A percentile compares a stretch with the other conserved stretches of the same genome.
These are phyloP conservation scores for Vitis hybrid DNA, from an alignment of 177 flowering plant species.

Conservation along the genomic window DNA sequence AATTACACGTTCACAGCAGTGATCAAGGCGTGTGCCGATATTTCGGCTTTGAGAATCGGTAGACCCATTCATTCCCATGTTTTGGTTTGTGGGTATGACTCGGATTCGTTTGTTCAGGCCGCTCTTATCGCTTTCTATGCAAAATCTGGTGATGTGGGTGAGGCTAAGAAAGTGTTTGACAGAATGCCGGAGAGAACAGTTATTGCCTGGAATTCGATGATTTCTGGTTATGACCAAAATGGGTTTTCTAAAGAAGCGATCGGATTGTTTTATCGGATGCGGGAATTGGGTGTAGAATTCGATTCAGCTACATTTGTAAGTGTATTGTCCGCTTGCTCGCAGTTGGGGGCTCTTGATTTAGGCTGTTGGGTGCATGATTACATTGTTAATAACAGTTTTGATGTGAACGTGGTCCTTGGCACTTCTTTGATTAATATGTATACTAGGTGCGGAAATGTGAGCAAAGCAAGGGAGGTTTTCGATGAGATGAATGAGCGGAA, in stretches of 20 bases:
- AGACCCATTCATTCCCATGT: slow-evolving; percentile 45
- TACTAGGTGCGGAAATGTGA: slow-evolving; percentile 58
- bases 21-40: slow-evolving; percentile 54
- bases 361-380: slow-evolving; percentile 66
- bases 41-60: slow-evolving; percentile 36
- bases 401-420: slow-evolving; percentile 55
- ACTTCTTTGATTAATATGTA: slow-evolving; percentile 73
- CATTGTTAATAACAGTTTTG: slow-evolving; percentile 29
- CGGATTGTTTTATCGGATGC: slow-evolving; percentile 49
- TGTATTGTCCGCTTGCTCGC: slow-evolving; percentile 66
- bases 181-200: slow-evolving; percentile 49
- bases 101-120: slow-evolving; percentile 52
- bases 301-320: slow-evolving; percentile 65
- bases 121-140: slow-evolving; percentile 54
- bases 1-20: slow-evolving; percentile 57
- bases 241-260: slow-evolving; percentile 56
- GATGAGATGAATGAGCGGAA: slow-evolving; percentile 48
- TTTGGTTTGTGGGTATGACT: slow-evolving; percentile 41
- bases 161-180: slow-evolving; percentile 69
- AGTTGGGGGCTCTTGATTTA: slow-evolving; percentile 52
- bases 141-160: slow-evolving; percentile 40
- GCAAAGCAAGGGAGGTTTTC: slow-evolving; percentile 55
- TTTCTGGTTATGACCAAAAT: slow-evolving; percentile 68
- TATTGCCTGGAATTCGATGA: slow-evolving; percentile 74
- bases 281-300: slow-evolving; percentile 32